Evolutionary conservation across 73 alveolate species (phyloP).

Genomic region (Paramecium sexaurelia): DNA sequence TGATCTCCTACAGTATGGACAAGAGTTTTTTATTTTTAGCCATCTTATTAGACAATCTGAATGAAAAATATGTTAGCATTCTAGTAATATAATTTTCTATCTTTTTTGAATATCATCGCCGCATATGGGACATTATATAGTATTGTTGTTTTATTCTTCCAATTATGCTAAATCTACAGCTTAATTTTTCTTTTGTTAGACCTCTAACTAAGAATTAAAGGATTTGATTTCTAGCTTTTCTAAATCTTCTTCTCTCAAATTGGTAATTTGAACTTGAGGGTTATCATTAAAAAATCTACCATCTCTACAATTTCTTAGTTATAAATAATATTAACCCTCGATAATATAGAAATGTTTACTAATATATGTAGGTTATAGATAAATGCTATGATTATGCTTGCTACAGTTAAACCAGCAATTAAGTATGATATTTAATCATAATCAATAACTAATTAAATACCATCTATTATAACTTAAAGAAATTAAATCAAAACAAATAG

Average conservation of each 20-base stretch:
- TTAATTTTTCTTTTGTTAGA: background rate
- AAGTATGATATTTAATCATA: background rate
- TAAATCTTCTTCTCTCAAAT: slow-evolving; percentile 36
- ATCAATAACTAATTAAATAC: background rate
- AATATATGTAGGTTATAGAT: background rate
- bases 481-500: slow-evolving; percentile 15
- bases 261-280: background rate
- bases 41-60: slow-evolving; percentile 60
- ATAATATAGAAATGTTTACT: background rate
- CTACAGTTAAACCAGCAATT: slow-evolving; percentile 15
- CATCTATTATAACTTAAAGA: slow-evolving; percentile 11
- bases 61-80: slow-evolving; percentile 61
- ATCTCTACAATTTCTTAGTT: slow-evolving; percentile 36
- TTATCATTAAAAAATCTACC: slow-evolving; percentile 20
- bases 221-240: slow-evolving; percentile 18
- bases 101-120: background rate
- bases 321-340: slow-evolving; percentile 17
- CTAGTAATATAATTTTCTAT: background rate
- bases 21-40: slow-evolving; percentile 41
- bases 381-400: background rate
- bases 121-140: slow-evolving; percentile 1
- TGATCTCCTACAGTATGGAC: slow-evolving; percentile 57
- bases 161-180: slow-evolving; percentile 44
- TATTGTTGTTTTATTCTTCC: background rate
- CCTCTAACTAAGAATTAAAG: background rate